Conservation (phyloP, 768 basidiomycete species). For the Suillus bovinus region DNA sequence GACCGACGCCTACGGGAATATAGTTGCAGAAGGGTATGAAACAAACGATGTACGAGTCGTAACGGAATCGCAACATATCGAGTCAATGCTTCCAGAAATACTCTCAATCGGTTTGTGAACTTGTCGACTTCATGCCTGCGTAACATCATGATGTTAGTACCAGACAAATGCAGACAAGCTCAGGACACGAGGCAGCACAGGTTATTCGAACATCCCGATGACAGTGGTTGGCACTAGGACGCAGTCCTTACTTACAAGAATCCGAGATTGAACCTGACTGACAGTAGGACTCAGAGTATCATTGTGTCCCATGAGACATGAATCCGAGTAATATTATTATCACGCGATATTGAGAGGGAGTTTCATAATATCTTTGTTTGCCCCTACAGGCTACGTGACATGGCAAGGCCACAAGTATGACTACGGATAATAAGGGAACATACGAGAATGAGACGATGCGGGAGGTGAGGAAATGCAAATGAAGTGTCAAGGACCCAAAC, state of each 20-base stretch:
- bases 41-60: background rate
- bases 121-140: background rate
- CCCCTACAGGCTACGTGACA: constrained; percentile 28
- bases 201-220: background rate
- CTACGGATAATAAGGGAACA: constrained; percentile 39
- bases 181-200: background rate
- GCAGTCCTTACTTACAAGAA: too few relatives aligned
- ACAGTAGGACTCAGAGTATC: background rate
- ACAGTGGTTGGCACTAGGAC: too few relatives aligned
- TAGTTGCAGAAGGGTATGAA: background rate
- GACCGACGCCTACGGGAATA: background rate
- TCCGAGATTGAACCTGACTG: background rate
- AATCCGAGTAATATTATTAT: background rate
- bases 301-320: background rate
- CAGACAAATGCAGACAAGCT: background rate
- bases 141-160: background rate
- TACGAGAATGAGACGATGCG: constrained; percentile 29
- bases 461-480: constrained; percentile 33
- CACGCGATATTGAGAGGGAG: background rate
- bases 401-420: constrained; percentile 30
- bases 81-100: background rate
- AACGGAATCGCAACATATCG: background rate
- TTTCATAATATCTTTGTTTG: constrained; percentile 36
- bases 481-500: constrained; percentile 28
- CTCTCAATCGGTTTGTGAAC: background rate